phyloP scores from a whole-genome alignment of 306 rosid genomes.

The Lathyrus aphaca region DNA sequence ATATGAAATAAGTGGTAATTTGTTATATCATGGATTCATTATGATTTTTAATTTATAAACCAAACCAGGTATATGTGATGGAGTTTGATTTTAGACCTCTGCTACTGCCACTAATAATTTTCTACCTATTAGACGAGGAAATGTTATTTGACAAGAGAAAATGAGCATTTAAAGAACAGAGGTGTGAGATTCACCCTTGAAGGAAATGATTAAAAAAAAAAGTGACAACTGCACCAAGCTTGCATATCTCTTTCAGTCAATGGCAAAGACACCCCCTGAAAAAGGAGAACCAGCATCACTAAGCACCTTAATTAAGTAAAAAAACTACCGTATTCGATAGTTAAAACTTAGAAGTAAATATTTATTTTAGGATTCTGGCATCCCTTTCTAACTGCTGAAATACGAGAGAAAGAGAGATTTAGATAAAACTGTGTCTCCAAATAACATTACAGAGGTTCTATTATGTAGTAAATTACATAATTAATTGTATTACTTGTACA shows the following conservation, averaged over 20 bases:
- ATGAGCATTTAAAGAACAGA: constrained; percentile 7
- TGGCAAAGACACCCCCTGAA: constrained; percentile 1
- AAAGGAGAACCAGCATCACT: not conserved
- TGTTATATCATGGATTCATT: not conserved
- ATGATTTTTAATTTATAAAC: not conserved
- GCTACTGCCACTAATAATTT: not conserved
- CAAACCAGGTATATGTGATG: constrained; percentile 13
- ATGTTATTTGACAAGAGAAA: not conserved
- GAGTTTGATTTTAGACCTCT: constrained; percentile 14
- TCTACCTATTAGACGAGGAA: not conserved
- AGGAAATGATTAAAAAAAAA: not conserved
- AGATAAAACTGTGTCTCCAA: too few relatives aligned
- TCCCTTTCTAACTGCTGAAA: not conserved
- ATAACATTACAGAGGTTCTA: too few relatives aligned
- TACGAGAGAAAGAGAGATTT: too few relatives aligned
- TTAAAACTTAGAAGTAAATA: not conserved
- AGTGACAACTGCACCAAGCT: not conserved
- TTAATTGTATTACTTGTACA: too few relatives aligned
- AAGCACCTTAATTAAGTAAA: constrained; percentile 1
- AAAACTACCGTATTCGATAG: constrained; percentile 11
- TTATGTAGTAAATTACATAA: too few relatives aligned
- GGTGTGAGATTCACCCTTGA: not conserved
- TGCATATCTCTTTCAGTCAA: not conserved
- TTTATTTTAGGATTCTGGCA: not conserved
- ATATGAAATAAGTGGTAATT: constrained; percentile 9